Conservation (phyloP, 1,284 basidiomycete genomes). For the Microbotryomycetes sp. region DNA sequence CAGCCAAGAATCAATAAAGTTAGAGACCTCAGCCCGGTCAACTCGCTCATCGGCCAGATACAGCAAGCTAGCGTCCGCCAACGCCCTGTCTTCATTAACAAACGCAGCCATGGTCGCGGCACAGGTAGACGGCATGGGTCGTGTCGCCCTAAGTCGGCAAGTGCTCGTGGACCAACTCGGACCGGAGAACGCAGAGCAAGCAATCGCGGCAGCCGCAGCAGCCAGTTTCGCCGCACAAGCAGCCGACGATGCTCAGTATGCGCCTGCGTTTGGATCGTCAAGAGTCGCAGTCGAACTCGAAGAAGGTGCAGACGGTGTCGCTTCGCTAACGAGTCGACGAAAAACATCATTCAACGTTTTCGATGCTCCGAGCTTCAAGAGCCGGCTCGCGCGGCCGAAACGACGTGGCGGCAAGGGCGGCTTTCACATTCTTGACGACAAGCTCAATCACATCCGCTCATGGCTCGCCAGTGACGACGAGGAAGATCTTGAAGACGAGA, state of each 20-base stretch:
- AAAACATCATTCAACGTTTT: neutral
- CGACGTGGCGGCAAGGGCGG: neutral
- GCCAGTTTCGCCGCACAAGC: too few species aligned
- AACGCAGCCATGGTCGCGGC: conserved; percentile 16
- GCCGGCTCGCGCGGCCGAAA: neutral
- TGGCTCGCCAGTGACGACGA: conserved; percentile 20
- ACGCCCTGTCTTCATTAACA: neutral
- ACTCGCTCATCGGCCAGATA: neutral
- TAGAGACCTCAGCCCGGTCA: neutral
- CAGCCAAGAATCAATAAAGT: neutral
- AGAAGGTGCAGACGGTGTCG: neutral
- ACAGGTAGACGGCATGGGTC: conserved; percentile 28
- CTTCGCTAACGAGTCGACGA: neutral
- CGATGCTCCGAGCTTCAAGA: neutral
- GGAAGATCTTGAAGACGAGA: neutral
- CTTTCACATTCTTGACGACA: neutral
- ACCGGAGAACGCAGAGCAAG: conserved; percentile 5
- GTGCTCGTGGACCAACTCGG: conserved; percentile 13
- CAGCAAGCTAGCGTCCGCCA: neutral
- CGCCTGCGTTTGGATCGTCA: neutral
- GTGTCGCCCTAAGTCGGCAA: conserved; percentile 23
- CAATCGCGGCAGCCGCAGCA: conserved; percentile 4
- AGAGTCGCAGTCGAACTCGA: neutral
- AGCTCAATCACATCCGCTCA: conserved; percentile 13
- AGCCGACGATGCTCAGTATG: neutral